Evolutionary conservation across 2,329 filamentous ascomycete genomes (phyloP), one percentile per base, ranked within the genome.

Genomic region (Aspergillus bombycis): DNA sequence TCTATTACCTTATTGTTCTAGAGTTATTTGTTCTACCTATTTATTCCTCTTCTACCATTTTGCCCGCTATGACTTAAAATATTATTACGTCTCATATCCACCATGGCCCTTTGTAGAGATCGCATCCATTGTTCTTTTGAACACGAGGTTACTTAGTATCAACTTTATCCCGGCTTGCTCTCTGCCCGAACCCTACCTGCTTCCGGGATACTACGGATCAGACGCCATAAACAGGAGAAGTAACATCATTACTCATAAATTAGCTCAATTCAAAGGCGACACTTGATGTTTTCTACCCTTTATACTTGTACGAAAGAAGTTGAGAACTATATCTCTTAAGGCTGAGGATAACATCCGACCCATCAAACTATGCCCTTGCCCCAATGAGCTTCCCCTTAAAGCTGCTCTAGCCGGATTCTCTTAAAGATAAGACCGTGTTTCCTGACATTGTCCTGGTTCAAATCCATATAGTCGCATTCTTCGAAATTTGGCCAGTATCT

Each of bases 31-130:
- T 32, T 21, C 48, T 52, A 52, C 28, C 26, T 12, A 21, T 67
- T 66, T 63, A 58, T 68, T 62, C 62, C 65, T 64, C 57, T 70
- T 65, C 63, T 8, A 19, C 21, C 5, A 23, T 26, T 48, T 48
- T 48, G 45, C 45, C 23, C 45, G 45, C 45, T 26, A 48, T 48
- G 45, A 48, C 23, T 48, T 26, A 16, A 48, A 48, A 48, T 48
- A 48, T 16, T 26, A 26, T 48, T 26, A 48, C 21, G 21, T 26
- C 21, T 48, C 23, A 16, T 48, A 48, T 48, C 21, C 16, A 19
- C 14, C 12, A 48, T 46, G 43, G 12, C 45, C 26, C 21, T 48
- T 14, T 26, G 45, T 26, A 48, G 23, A 5, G 9, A 14, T 46
- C 10, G 3, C 11, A n/a, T n/a, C 11, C 10, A 46, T 46, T 46